Percentiles rank a stretch among this genome's conserved stretches.
Conservation (phyloP, 108 stramenopile species). For the Pseudonitzschia delicatissima region DNA sequence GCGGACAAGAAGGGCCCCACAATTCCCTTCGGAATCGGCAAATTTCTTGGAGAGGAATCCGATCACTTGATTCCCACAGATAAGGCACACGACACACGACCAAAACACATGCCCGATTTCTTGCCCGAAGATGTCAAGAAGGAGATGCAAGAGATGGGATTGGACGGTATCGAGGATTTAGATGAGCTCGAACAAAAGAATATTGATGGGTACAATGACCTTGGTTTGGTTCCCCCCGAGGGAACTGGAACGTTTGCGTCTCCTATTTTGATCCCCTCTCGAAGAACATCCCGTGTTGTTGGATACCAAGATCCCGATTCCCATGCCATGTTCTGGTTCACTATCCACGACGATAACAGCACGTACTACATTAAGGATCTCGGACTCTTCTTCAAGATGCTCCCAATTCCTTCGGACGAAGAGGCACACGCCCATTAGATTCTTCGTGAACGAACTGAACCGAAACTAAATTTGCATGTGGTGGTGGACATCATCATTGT, state of each 20-base stretch:
- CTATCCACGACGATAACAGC: constrained; percentile 86
- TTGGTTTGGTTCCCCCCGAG: constrained; percentile 86
- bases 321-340: constrained; percentile 93
- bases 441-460: too few species aligned
- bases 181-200: constrained; percentile 85
- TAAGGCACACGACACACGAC: constrained; percentile 57
- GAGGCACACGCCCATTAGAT: constrained; percentile 58
- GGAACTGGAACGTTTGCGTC: constrained; percentile 77
- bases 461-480: too few species aligned
- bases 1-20: constrained; percentile 26
- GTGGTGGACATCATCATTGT: too few species aligned
- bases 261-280: constrained; percentile 85
- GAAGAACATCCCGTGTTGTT: constrained; percentile 73
- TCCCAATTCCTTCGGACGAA: constrained; percentile 79
- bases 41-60: constrained; percentile 77
- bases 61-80: constrained; percentile 86
- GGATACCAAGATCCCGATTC: constrained; percentile 83
- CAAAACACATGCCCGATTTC: constrained; percentile 71
- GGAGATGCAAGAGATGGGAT: constrained; percentile 84
- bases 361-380: constrained; percentile 91
- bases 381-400: constrained; percentile 91
- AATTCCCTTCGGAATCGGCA: constrained; percentile 81
- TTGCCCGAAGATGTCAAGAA: constrained; percentile 65
- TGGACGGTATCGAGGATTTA: constrained; percentile 79
- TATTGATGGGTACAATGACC: constrained; percentile 84